phyloP scores from a whole-genome alignment of 2,329 filamentous ascomycete genomes.

The Ciborinia camelliae region DNA sequence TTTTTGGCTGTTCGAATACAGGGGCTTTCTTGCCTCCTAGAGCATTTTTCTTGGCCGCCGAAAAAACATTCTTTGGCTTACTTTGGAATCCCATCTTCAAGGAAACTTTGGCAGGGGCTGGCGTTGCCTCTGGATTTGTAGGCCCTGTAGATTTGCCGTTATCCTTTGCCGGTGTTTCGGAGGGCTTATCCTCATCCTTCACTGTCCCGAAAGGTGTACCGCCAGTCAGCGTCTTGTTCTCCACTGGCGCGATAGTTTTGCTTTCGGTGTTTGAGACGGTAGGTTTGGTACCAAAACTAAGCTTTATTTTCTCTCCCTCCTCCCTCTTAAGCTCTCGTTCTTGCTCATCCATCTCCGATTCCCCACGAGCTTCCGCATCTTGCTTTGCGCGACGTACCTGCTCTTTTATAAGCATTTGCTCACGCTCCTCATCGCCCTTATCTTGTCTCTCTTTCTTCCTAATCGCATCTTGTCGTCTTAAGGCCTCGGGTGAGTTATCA shows the following conservation, averaged over 20 bases:
- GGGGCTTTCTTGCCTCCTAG: constrained; percentile 61
- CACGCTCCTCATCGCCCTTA: constrained; percentile 84
- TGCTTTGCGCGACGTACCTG: constrained; percentile 76
- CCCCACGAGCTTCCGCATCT: constrained; percentile 48
- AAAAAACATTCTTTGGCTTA: constrained; percentile 76
- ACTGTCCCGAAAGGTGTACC: not conserved
- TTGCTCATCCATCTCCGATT: constrained; percentile 43
- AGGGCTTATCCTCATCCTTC: not conserved
- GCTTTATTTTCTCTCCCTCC: constrained; percentile 72
- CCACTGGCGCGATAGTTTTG: constrained; percentile 13
- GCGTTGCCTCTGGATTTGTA: not conserved
- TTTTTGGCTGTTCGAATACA: constrained; percentile 64
- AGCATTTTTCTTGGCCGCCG: constrained; percentile 64
- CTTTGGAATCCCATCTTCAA: constrained; percentile 64
- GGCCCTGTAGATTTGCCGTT: not conserved
- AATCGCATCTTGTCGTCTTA: constrained; percentile 76
- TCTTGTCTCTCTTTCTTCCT: constrained; percentile 81
- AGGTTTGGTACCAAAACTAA: constrained; percentile 57
- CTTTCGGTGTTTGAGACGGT: constrained; percentile 22
- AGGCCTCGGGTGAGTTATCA: constrained; percentile 82
- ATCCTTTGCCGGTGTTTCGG: not conserved
- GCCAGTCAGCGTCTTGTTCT: not conserved
- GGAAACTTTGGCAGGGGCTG: constrained; percentile 47
- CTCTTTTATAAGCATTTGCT: constrained; percentile 76
- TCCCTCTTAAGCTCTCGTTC: constrained; percentile 54